Evolutionary conservation across 1,284 basidiomycete genomes (phyloP), one percentile per base, ranked within the genome.

Genomic region (Puccinia coronata): DNA sequence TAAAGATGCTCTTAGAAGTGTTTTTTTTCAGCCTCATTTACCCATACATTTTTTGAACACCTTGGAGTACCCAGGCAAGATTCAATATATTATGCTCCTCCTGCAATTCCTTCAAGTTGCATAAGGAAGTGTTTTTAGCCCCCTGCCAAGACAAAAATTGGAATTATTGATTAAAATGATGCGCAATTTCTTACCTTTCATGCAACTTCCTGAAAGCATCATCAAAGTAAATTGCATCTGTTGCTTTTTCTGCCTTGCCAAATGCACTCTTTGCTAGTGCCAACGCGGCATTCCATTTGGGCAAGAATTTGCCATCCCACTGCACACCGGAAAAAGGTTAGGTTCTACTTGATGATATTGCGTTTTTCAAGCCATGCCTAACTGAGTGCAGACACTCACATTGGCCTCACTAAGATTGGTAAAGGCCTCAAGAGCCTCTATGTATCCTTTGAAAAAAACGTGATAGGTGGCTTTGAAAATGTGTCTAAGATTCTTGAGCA

Each of bases 381-480:
- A 18, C 18, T n/a, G 51, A 53, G 51, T 53, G 51, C 51, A 53
- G 51, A 53, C 11, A 53, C 51, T 53, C 23, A 53, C 51, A 5
- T 53, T 5, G 14, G n/a, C 6, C 55, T n/a, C n/a, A 16, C 55
- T 57, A n/a, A 23, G 23, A 9, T 9, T 57, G 16, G 55, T 57
- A n/a, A 57, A 57, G 55, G 55, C 55, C 25, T 57, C 55, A 57
- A 57, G 55, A n/a, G 55, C 55, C 16, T 25, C 55, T 28, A 57
- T 28, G 55, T 57, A 57, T 57, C n/a, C 55, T 57, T 57, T 25
- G 25, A 57, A 57, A 57, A 57, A 57, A 57, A 28, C n/a, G 55
- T 57, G 55, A 57, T 57, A 57, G 55, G 55, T 57, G 55, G n/a
- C n/a, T 57, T 57, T 25, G 55, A 57, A 57, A 57, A 57, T n/a